Evolutionary conservation across 768 basidiomycete species (phyloP).

Genomic region (Chlorophyllum brunneum): DNA sequence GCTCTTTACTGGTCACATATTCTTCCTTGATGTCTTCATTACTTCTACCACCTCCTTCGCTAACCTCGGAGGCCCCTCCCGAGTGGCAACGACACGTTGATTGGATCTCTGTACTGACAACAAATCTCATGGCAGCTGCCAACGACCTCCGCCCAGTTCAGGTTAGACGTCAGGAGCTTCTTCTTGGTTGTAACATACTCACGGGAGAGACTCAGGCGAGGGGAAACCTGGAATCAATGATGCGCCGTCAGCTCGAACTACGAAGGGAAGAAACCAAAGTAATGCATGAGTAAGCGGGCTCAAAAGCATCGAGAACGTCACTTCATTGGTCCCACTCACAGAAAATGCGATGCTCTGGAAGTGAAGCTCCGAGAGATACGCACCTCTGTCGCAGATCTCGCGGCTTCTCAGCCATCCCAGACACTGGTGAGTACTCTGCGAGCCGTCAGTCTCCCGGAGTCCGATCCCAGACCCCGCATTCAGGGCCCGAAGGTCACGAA

Average conservation of each 20-base stretch:
- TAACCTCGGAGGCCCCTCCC: conserved; percentile 42
- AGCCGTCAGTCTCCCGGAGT: neutral
- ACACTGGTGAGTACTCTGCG: neutral
- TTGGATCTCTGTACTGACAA: conserved; percentile 77
- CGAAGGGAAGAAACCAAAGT: conserved; percentile 66
- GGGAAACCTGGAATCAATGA: conserved; percentile 77
- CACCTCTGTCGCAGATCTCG: conserved; percentile 20
- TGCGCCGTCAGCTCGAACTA: conserved; percentile 73
- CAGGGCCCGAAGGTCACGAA: neutral
- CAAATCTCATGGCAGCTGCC: conserved; percentile 87
- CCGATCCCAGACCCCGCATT: neutral
- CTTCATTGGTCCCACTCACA: conserved; percentile 20
- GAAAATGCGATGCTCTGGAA: conserved; percentile 73
- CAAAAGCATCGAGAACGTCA: neutral
- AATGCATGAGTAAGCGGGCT: conserved; percentile 58
- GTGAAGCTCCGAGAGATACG: conserved; percentile 57
- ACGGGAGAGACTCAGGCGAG: conserved; percentile 50
- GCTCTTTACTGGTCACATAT: conserved; percentile 76
- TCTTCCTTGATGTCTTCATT: conserved; percentile 69
- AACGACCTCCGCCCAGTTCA: conserved; percentile 90
- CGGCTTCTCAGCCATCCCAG: conserved; percentile 2
- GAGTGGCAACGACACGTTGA: conserved; percentile 76
- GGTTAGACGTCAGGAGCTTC: conserved; percentile 31
- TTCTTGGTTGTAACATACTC: neutral
- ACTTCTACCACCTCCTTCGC: conserved; percentile 58